phyloP scores from a whole-genome alignment of 1,139 yeast genomes.

The Nematodospora anomalae region DNA sequence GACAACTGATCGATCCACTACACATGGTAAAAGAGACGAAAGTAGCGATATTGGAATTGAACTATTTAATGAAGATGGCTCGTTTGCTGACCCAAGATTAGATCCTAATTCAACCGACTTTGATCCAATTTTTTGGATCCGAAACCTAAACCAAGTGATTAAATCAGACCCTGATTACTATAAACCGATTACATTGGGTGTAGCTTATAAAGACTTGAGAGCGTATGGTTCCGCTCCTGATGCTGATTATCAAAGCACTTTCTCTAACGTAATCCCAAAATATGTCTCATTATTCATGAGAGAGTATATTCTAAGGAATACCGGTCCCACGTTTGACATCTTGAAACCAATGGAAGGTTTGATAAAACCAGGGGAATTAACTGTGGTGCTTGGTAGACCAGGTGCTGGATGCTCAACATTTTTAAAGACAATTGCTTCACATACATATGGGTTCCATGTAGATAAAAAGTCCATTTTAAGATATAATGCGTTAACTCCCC shows the following conservation, averaged over 20 bases:
- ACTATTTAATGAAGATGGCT: slow-evolving; percentile 18
- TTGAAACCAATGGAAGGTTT: slow-evolving; percentile 37
- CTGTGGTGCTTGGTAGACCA: slow-evolving; percentile 39
- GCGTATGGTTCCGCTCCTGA: slow-evolving; percentile 77
- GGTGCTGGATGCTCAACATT: slow-evolving; percentile 40
- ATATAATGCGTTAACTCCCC: slow-evolving; percentile 53
- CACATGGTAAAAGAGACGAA: slow-evolving; percentile 22
- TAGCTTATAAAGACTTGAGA: slow-evolving; percentile 64
- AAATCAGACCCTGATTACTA: slow-evolving; percentile 32
- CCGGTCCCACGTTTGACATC: slow-evolving; percentile 25
- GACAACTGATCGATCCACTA: slow-evolving; percentile 16
- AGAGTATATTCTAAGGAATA: slow-evolving; percentile 5
- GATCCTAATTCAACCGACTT: slow-evolving; percentile 13
- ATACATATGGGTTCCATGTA: slow-evolving; percentile 37
- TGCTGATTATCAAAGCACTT: slow-evolving; percentile 76
- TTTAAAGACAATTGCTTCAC: slow-evolving; percentile 34
- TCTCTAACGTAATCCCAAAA: slow-evolving; percentile 47
- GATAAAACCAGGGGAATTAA: slow-evolving; percentile 34
- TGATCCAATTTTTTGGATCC: slow-evolving; percentile 24
- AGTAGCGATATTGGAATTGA: slow-evolving; percentile 4
- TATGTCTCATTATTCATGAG: slow-evolving; percentile 8
- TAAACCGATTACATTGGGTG: slow-evolving; percentile 64
- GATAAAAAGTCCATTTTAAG: slow-evolving; percentile 29
- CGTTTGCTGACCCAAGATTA: slow-evolving; percentile 9
- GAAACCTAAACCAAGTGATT: slow-evolving; percentile 47